Percentiles rank a stretch among this genome's conserved stretches.
Evolutionary conservation across 73 alveolate genomes (phyloP).

Genomic region (Paramecium sonneborni): DNA sequence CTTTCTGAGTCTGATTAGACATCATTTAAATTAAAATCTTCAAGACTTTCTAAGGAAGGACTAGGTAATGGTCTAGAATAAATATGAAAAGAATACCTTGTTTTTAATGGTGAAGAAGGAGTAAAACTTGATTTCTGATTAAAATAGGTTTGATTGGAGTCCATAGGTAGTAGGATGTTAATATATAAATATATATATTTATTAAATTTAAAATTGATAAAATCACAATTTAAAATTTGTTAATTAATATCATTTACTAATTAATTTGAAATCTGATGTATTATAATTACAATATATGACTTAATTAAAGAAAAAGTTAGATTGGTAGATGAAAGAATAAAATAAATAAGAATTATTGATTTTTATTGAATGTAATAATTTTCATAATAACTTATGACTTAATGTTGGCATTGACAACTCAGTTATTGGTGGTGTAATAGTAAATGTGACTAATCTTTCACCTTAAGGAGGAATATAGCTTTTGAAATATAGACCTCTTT

Average conservation of each 20-base stretch:
- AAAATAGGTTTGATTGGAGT: not conserved
- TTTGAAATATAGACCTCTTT: conserved; percentile 39
- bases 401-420: not conserved
- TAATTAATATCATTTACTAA: not conserved
- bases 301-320: not conserved
- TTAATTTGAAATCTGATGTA: not conserved
- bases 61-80: conserved; percentile 9
- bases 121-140: not conserved
- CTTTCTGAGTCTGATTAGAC: not conserved
- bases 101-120: conserved; percentile 35
- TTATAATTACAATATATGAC: not conserved
- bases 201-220: conserved; percentile 33
- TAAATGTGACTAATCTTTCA: conserved; percentile 25
- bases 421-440: conserved; percentile 9
- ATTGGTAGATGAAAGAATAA: not conserved
- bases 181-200: not conserved
- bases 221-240: conserved; percentile 1
- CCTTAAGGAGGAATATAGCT: not conserved
- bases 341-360: not conserved
- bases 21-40: not conserved
- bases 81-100: not conserved
- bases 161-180: not conserved
- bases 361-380: not conserved
- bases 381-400: conserved; percentile 25
- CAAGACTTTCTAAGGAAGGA: conserved; percentile 28